A percentile compares a stretch with the other conserved stretches of the same genome.
phyloP scores from a whole-genome alignment of 2,329 filamentous ascomycete species.

The Cladosporium sp. region DNA sequence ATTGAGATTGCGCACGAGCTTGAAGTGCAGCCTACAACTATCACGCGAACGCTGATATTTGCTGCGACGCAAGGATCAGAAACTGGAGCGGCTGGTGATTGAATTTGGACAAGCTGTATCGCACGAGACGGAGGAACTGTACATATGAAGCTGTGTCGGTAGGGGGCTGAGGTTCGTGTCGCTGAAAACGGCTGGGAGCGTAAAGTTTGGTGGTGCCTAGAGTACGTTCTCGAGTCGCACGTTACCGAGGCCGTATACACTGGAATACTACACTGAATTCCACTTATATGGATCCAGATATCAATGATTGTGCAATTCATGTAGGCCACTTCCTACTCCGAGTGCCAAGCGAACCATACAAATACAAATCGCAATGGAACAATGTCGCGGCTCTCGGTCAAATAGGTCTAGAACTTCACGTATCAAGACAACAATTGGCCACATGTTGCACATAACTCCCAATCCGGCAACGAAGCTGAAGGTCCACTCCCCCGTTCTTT shows the following conservation, averaged over 20 bases:
- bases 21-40: not conserved
- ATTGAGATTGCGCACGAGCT: not conserved
- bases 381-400: not conserved
- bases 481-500: conserved; percentile 2
- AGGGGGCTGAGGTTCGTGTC: not conserved
- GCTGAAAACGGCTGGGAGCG: too few species aligned
- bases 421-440: not conserved
- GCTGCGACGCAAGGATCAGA: not conserved
- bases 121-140: not conserved
- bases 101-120: not conserved
- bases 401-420: not conserved
- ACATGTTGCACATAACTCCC: not conserved
- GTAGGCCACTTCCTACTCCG: not conserved
- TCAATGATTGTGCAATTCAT: too few species aligned
- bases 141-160: not conserved
- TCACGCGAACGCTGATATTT: not conserved
- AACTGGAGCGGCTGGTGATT: not conserved
- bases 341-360: not conserved
- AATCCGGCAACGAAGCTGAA: conserved; percentile 6
- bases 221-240: too few species aligned
- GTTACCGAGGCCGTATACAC: too few species aligned
- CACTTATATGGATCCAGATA: not conserved
- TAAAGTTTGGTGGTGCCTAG: too few species aligned
- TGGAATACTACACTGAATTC: not conserved
- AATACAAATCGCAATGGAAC: not conserved